These are phyloP conservation scores for Fraxinus angustifolia DNA, from an alignment of 305 asterid genomes.

Conservation along the genomic window DNA sequence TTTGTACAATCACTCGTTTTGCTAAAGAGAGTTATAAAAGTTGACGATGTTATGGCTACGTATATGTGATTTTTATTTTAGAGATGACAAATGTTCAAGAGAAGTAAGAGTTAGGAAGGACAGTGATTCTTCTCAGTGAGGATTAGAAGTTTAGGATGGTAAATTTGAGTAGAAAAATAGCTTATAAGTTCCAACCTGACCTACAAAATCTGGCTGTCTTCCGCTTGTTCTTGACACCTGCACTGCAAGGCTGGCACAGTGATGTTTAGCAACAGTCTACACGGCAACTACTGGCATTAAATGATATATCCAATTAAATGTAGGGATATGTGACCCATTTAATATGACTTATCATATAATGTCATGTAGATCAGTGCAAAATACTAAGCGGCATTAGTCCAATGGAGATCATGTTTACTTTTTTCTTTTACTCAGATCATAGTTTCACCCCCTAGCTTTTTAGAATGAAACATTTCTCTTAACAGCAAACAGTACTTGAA, in stretches of 20 bases:
- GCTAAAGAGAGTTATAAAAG: background rate
- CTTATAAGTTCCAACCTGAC: background rate
- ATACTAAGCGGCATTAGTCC: background rate
- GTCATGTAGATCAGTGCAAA: background rate
- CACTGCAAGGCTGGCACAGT: background rate
- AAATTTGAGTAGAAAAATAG: background rate
- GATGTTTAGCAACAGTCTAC: background rate
- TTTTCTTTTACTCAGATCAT: background rate
- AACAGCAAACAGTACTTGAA: background rate
- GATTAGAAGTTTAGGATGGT: background rate
- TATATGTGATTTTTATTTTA: background rate
- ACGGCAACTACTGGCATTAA: background rate
- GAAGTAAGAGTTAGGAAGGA: background rate
- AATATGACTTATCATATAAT: background rate
- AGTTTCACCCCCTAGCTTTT: background rate
- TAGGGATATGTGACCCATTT: background rate
- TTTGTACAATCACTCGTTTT: background rate
- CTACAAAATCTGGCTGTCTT: background rate
- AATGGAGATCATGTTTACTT: background rate
- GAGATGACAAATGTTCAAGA: background rate
- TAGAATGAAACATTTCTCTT: background rate
- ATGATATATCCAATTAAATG: background rate
- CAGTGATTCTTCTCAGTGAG: background rate
- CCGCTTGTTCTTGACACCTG: background rate
- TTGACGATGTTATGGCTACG: background rate